Evolutionary conservation across 23 red algal species (phyloP).

Genomic region (Cyanidioschyzon merolae): DNA sequence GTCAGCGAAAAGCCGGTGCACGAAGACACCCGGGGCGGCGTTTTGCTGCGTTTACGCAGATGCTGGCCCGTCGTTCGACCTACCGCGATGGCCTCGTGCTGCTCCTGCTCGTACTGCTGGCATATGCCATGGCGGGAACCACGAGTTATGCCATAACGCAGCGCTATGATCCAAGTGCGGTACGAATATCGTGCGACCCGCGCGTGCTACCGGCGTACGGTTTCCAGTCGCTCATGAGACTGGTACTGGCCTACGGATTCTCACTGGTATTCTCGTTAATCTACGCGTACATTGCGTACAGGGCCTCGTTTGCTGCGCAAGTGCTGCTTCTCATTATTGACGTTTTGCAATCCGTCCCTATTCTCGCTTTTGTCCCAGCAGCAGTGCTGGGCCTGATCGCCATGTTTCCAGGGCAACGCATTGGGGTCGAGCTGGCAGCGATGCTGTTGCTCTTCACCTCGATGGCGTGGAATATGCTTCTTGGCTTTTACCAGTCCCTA

Average conservation of each 20-base stretch:
- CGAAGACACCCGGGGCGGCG: no score
- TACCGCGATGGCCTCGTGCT: slow-evolving; percentile 4
- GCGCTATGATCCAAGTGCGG: neutral
- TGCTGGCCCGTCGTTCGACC: neutral
- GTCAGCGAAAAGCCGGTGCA: no score
- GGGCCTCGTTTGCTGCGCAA: slow-evolving; percentile 74
- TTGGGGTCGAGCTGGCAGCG: slow-evolving; percentile 86
- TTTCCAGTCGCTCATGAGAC: slow-evolving; percentile 54
- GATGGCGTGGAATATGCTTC: slow-evolving; percentile 99
- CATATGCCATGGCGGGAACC: neutral
- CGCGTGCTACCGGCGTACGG: slow-evolving; percentile 62
- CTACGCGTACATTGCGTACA: slow-evolving; percentile 88
- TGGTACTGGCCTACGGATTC: slow-evolving; percentile 64
- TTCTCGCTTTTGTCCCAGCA: slow-evolving; percentile 87
- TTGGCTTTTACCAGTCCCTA: slow-evolving; percentile 92
- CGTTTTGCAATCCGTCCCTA: slow-evolving; percentile 82
- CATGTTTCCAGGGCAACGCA: slow-evolving; percentile 73
- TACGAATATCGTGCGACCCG: neutral
- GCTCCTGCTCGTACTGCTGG: neutral
- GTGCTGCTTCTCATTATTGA: slow-evolving; percentile 81
- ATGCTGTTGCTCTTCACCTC: slow-evolving; percentile 89
- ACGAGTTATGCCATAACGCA: neutral
- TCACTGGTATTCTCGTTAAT: slow-evolving; percentile 76
- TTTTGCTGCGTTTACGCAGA: no score
- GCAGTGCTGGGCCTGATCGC: slow-evolving; percentile 83